Percentiles rank a stretch among this genome's conserved stretches.
Evolutionary conservation across 2,329 filamentous ascomycete species (phyloP).

Genomic region (Phaeosphaeriaceae sp.): DNA sequence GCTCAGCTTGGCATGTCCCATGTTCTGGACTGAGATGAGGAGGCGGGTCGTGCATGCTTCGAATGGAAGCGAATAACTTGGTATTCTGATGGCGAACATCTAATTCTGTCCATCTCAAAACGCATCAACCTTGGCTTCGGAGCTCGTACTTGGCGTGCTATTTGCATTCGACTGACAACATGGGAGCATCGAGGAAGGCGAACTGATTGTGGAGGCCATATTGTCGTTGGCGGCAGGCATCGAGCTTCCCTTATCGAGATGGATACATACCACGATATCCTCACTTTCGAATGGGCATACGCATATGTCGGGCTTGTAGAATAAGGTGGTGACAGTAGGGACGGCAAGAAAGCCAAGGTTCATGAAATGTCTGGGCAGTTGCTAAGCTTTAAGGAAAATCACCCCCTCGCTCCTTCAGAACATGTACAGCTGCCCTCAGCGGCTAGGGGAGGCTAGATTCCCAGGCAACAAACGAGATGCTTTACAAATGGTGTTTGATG

Average conservation of each 20-base stretch:
- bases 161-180: neutral
- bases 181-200: neutral
- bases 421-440: neutral
- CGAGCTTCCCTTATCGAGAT: neutral
- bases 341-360: conserved; percentile 1
- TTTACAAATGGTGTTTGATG: conserved; percentile 9
- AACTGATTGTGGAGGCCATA: too few species aligned
- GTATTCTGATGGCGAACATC: neutral
- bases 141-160: neutral
- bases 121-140: neutral
- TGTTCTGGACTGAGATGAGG: neutral
- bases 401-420: neutral
- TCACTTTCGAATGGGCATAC: neutral
- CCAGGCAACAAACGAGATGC: conserved; percentile 1
- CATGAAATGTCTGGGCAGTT: neutral
- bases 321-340: neutral
- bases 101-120: conserved; percentile 1
- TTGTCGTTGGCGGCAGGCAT: neutral
- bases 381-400: conserved; percentile 2
- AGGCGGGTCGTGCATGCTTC: conserved; percentile 1
- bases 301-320: neutral
- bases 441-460: neutral
- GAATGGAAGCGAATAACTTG: neutral
- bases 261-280: neutral
- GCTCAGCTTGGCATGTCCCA: conserved; percentile 1